Evolutionary conservation across 129 eudicot genomes (phyloP).

Genomic region (Kitagawia praeruptora): DNA sequence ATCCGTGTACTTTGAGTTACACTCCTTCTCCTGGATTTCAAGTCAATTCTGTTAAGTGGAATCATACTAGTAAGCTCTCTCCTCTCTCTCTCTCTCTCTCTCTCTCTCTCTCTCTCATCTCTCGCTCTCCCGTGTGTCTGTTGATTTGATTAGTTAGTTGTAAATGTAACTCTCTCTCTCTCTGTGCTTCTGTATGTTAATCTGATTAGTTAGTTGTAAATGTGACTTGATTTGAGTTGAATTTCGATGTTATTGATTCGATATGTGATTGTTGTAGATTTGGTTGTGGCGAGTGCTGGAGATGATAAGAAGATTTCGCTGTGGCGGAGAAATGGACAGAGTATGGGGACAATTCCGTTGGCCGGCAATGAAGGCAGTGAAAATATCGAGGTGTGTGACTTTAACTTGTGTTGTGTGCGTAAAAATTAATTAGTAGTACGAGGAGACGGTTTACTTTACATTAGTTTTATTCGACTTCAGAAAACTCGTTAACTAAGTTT

Average conservation of each 20-base stretch:
- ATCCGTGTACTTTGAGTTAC: constrained; percentile 78
- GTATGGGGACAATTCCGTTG: constrained; percentile 65
- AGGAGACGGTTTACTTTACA: not conserved
- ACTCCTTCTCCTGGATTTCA: constrained; percentile 73
- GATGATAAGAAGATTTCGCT: constrained; percentile 68
- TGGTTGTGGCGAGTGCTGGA: constrained; percentile 95
- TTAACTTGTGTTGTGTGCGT: not conserved
- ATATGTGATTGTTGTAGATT: constrained; percentile 39
- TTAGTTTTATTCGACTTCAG: not conserved
- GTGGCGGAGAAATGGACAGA: constrained; percentile 76
- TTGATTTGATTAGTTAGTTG: no score
- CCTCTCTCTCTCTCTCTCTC: not conserved
- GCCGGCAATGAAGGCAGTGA: constrained; percentile 59
- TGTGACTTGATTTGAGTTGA: not conserved
- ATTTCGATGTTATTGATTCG: constrained; percentile 6
- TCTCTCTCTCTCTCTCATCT: not conserved
- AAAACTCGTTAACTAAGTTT: not conserved
- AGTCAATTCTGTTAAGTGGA: constrained; percentile 90
- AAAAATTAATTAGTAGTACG: not conserved
- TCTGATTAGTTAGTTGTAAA: not conserved
- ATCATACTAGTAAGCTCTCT: constrained; percentile 62
- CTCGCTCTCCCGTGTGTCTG: no score
- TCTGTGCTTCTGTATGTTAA: no score
- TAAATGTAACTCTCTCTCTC: no score
- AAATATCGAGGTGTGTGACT: constrained; percentile 47